Evolutionary conservation across 208 protist species (phyloP).

Genomic region (Acanthamoeba rhysodes): DNA sequence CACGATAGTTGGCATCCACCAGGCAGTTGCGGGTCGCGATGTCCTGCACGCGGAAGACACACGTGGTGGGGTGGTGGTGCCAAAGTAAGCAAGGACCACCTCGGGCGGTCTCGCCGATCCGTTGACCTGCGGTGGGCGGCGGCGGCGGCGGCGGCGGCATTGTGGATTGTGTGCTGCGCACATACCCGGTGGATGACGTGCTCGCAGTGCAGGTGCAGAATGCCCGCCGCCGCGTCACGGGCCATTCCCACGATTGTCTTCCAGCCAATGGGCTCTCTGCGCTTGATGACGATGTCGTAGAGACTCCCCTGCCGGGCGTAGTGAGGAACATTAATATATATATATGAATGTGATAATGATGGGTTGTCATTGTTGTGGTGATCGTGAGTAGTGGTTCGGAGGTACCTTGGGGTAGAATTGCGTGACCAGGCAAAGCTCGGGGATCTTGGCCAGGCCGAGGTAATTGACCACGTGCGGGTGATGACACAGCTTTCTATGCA

Average conservation of each 20-base stretch:
- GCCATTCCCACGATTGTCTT: constrained; percentile 50
- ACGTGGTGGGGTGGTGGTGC: background rate
- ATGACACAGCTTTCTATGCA: constrained; percentile 10
- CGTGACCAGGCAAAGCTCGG: constrained; percentile 39
- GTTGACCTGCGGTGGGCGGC: too few relatives aligned
- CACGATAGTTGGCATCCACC: constrained; percentile 4
- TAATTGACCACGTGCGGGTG: constrained; percentile 62
- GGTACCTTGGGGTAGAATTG: constrained; percentile 61
- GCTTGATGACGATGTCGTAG: constrained; percentile 60
- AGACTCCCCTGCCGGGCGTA: constrained; percentile 1
- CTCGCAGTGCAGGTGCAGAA: constrained; percentile 49
- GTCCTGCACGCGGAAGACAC: background rate
- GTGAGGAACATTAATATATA: background rate
- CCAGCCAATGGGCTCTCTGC: background rate
- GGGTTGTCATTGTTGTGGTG: too few relatives aligned
- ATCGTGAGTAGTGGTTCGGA: too few relatives aligned
- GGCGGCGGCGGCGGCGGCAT: too few relatives aligned
- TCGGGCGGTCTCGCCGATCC: too few relatives aligned
- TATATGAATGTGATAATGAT: too few relatives aligned
- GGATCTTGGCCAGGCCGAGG: constrained; percentile 25
- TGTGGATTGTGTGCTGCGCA: background rate
- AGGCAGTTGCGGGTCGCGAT: constrained; percentile 57
- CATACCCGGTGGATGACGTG: constrained; percentile 25
- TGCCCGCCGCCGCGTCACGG: constrained; percentile 10
- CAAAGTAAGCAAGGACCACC: background rate